A percentile compares a stretch with the other conserved stretches of the same genome.
Conservation (phyloP, 2,329 filamentous ascomycete genomes). For the Epichloe sylvatica region DNA sequence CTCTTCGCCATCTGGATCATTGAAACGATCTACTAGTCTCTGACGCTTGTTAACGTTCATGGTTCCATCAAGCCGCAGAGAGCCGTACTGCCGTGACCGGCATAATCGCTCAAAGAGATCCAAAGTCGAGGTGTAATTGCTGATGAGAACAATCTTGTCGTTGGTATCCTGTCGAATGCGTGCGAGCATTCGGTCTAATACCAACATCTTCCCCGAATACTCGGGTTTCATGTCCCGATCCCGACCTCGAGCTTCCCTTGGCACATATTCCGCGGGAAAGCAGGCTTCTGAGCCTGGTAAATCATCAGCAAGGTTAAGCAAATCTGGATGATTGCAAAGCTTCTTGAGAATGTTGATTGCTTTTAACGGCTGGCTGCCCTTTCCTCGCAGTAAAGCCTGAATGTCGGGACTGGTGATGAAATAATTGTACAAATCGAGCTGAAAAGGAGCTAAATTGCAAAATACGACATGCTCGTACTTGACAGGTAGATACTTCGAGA, state of each 20-base stretch:
- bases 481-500: conserved; percentile 93
- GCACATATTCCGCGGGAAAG: conserved; percentile 77
- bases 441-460: conserved; percentile 86
- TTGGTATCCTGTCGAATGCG: conserved; percentile 92
- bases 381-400: conserved; percentile 77
- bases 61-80: conserved; percentile 79
- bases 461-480: conserved; percentile 99
- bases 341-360: conserved; percentile 96
- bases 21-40: conserved; percentile 96
- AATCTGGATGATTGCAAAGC: conserved; percentile 92
- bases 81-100: conserved; percentile 70
- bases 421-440: conserved; percentile 86
- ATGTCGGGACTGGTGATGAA: conserved; percentile 95
- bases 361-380: conserved; percentile 90
- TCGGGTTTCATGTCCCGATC: conserved; percentile 87
- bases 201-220: conserved; percentile 97
- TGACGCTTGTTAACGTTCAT: conserved; percentile 97
- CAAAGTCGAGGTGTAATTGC: conserved; percentile 92
- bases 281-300: conserved; percentile 72
- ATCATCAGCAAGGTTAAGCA: conserved; percentile 70
- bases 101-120: conserved; percentile 90
- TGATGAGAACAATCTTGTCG: conserved; percentile 98
- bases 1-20: conserved; percentile 76
- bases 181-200: conserved; percentile 94
- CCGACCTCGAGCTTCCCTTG: conserved; percentile 72